These are phyloP conservation scores for Pestalotiopsis sp. DNA, from an alignment of 2,329 filamentous ascomycete species.

Conservation along the genomic window DNA sequence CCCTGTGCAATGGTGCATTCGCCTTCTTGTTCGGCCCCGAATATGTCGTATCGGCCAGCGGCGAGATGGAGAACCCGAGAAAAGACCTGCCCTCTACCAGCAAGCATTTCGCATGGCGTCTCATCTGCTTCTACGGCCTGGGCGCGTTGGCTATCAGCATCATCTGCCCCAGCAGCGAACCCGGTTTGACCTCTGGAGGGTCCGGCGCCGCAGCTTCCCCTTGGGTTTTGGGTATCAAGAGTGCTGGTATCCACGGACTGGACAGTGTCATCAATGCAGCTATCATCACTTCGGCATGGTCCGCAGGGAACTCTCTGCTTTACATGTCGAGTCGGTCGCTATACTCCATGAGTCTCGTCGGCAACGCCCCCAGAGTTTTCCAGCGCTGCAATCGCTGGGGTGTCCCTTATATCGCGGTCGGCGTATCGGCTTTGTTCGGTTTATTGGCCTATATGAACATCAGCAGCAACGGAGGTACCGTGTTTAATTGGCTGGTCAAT, in stretches of 20 bases:
- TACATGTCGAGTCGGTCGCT: constrained; percentile 48
- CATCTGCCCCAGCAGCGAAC: constrained; percentile 35
- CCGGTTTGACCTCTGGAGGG: constrained; percentile 29
- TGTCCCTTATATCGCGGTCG: constrained; percentile 35
- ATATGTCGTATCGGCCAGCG: constrained; percentile 23
- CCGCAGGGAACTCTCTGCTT: constrained; percentile 44
- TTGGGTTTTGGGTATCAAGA: constrained; percentile 50
- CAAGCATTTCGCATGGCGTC: constrained; percentile 33
- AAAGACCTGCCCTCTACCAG: constrained; percentile 24
- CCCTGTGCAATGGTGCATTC: constrained; percentile 9
- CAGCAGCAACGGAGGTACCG: constrained; percentile 56
- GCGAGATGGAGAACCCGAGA: constrained; percentile 12
- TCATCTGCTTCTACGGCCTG: constrained; percentile 38
- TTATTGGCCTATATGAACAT: constrained; percentile 67
- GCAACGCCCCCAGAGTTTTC: constrained; percentile 48
- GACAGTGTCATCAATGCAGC: constrained; percentile 37
- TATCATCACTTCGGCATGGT: constrained; percentile 39
- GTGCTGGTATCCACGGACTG: constrained; percentile 40
- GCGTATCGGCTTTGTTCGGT: constrained; percentile 56
- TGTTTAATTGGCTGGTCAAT: constrained; percentile 63
- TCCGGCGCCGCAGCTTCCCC: constrained; percentile 43
- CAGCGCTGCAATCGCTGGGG: constrained; percentile 45
- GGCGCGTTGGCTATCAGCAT: constrained; percentile 39
- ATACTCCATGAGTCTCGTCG: constrained; percentile 48
- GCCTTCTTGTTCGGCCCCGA: constrained; percentile 32